Percentiles rank a stretch among this genome's conserved stretches.
These are phyloP conservation scores for Hypoxylon cercidicola DNA, from an alignment of 495 filamentous ascomycete genomes.

Conservation along the genomic window DNA sequence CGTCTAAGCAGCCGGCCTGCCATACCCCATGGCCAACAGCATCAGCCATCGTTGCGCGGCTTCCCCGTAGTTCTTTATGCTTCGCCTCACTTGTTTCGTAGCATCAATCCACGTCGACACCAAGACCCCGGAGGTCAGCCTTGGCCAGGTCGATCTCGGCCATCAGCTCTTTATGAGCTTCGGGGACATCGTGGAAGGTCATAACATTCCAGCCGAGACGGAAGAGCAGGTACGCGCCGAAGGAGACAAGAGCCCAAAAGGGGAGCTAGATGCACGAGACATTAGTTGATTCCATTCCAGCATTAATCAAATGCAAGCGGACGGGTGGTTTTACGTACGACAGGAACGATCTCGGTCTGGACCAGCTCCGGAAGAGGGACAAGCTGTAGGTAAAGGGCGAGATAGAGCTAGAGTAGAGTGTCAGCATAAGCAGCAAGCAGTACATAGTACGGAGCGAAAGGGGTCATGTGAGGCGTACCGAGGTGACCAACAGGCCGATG, in stretches of 20 bases:
- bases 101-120: slow-evolving; percentile 72
- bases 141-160: slow-evolving; percentile 78
- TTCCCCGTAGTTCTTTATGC: background rate
- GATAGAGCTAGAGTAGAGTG: slow-evolving; percentile 73
- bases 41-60: background rate
- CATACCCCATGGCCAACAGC: too few relatives aligned
- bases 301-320: too few relatives aligned
- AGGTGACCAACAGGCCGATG: slow-evolving; percentile 83
- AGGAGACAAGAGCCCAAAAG: slow-evolving; percentile 89
- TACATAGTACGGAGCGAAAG: background rate
- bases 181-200: slow-evolving; percentile 95
- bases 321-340: slow-evolving; percentile 60
- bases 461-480: slow-evolving; percentile 62
- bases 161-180: slow-evolving; percentile 90
- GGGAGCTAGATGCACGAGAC: slow-evolving; percentile 70
- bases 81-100: background rate
- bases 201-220: slow-evolving; percentile 90
- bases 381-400: slow-evolving; percentile 83
- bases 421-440: slow-evolving; percentile 2
- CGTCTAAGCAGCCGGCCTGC: background rate
- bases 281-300: too few relatives aligned
- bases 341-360: slow-evolving; percentile 75
- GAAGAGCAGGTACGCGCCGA: slow-evolving; percentile 93
- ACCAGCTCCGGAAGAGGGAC: slow-evolving; percentile 82
- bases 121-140: slow-evolving; percentile 71